Conservation (phyloP, 1,139 yeast species). For the Yamadazyma aaseri region DNA sequence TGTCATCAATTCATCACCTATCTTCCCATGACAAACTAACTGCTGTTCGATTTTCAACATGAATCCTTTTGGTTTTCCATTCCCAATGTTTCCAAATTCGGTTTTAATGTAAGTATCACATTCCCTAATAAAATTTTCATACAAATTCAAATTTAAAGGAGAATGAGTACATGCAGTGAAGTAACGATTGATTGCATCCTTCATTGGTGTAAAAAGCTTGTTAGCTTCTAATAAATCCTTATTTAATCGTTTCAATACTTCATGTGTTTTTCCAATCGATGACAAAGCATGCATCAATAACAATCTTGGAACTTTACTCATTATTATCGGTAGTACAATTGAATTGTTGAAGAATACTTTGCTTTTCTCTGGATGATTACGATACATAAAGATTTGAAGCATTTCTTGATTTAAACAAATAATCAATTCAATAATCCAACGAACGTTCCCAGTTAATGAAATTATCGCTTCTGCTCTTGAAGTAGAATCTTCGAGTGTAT, state of each 20-base stretch:
- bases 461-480: conserved; percentile 57
- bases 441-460: conserved; percentile 66
- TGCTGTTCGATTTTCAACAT: conserved; percentile 59
- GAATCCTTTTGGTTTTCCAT: conserved; percentile 29
- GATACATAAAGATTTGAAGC: conserved; percentile 32
- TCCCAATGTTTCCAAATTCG: conserved; percentile 24
- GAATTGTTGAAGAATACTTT: conserved; percentile 30
- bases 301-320: conserved; percentile 71
- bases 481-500: conserved; percentile 52
- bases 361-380: conserved; percentile 21
- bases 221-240: conserved; percentile 42
- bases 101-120: conserved; percentile 36
- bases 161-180: conserved; percentile 52
- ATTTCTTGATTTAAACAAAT: conserved; percentile 69
- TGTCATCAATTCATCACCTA: conserved; percentile 46
- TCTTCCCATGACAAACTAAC: conserved; percentile 60
- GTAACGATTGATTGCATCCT: conserved; percentile 53
- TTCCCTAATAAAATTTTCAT: conserved; percentile 64
- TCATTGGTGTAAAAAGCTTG: conserved; percentile 50
- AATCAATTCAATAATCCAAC: conserved; percentile 76
- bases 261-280: conserved; percentile 67
- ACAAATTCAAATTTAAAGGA: conserved; percentile 57
- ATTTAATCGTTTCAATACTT: conserved; percentile 48
- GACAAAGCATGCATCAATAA: conserved; percentile 68
- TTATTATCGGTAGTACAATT: conserved; percentile 49